phyloP scores from a whole-genome alignment of 352 stramenopile genomes.

The Globisporangium acanthophoron region DNA sequence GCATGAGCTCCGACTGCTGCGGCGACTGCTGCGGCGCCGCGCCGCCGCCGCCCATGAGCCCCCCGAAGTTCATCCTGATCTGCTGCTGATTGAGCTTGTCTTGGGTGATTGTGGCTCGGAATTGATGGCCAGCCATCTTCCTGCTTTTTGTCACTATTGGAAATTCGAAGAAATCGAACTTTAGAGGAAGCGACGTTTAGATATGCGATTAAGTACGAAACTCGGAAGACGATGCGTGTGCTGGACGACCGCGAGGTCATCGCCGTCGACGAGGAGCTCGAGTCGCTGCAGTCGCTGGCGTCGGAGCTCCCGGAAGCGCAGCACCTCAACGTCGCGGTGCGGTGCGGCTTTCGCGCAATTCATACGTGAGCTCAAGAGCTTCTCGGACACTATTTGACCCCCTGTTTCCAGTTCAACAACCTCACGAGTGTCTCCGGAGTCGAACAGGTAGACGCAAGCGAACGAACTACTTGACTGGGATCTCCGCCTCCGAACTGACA shows the following conservation, averaged over 20 bases:
- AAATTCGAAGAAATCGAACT: conserved; percentile 4
- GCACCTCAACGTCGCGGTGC: conserved; percentile 52
- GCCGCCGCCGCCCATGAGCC: conserved; percentile 57
- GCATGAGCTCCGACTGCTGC: conserved; percentile 80
- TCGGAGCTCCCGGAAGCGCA: conserved; percentile 18
- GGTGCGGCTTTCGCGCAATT: neutral
- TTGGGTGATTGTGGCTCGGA: neutral
- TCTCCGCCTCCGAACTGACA: neutral
- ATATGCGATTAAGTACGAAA: no score
- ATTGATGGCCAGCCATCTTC: neutral
- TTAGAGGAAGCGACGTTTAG: neutral
- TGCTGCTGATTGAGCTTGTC: neutral
- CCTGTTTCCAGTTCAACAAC: conserved; percentile 50
- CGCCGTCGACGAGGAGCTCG: conserved; percentile 47
- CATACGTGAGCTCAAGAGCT: neutral
- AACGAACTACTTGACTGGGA: neutral
- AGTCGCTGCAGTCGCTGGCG: conserved; percentile 20
- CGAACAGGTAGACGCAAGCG: conserved; percentile 24
- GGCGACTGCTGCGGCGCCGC: conserved; percentile 37
- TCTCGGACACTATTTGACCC: neutral
- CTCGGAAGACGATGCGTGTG: conserved; percentile 28
- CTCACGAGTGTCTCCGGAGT: conserved; percentile 33
- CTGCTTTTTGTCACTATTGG: neutral
- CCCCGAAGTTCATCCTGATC: conserved; percentile 68
- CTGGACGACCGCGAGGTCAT: conserved; percentile 37